Base-by-base conservation (phyloP, 1,284 basidiomycete species). In the Schizophyllum commune region DNA sequence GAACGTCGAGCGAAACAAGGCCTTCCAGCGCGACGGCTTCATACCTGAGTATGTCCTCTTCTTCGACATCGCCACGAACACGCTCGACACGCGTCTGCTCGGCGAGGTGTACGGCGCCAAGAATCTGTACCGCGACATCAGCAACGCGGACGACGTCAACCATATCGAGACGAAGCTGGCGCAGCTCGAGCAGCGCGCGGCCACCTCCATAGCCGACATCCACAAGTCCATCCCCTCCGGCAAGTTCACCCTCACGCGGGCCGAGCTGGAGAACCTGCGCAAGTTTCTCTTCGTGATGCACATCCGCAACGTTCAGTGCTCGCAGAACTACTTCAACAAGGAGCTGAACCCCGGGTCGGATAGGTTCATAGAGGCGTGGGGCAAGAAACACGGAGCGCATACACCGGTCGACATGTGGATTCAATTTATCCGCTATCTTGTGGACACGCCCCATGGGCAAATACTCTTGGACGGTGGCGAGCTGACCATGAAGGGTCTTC, bases 231-330 rank as follows among this genome's bases (percentile, higher is more conserved):
- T 68, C 9, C 52, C 33, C 15, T 39, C 47, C 8, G 58, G 61
- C 11, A 58, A 20, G 1, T 69, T 71, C 33, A 58, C 60, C 19
- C n/a, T 74, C 20, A 66, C 67, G 8, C 64, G 72, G n/a, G 63
- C 60, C 20, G 62, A 65, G 8, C 63, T 75, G 4, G 68, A 70
- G 19, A 64, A 62, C 5, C 60, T 74, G 51, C 65, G 72, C 4
- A 74, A 72, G 62, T 75, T 74, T 54, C 65, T 74, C 8, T 72
- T 72, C 58, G 20, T 74, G 22, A 70, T 73, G 72, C 69, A 73
- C 34, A 70, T 68, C 62, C 71, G 73, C 15, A 64, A 65, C 21
- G 63, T 62, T 54, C 62, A 60, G 11, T 58, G 63, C 5, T 62
- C 66, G 13, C 33, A 59, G 8, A 63, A 52, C 4, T 73, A 71